Base-by-base conservation (phyloP, 1,284 basidiomycete species). In the Golubevia sp. region DNA sequence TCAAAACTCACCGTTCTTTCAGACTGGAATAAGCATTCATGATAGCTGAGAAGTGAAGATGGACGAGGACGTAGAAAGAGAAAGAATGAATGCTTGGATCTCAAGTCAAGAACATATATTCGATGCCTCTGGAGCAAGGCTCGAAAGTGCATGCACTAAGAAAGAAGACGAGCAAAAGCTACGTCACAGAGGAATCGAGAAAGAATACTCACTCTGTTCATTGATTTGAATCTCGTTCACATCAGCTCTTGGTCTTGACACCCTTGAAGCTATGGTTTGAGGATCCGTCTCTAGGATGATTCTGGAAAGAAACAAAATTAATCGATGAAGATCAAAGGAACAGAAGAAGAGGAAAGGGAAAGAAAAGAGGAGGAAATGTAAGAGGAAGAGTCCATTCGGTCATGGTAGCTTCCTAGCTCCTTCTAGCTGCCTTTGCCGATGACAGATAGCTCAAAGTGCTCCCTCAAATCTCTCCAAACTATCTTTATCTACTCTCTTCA, bases 231-330 rank as follows among this genome's bases (percentile, higher is more conserved):
- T 97, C 78, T 98, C 95, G 49, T 92, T 92, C n/a, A 85, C 91
- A 84, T 99, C 97, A 20, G 95, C 91, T 76, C 90, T 90, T 55
- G 97, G 93, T 71, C 95, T 87, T 71, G 93, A 96, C 55, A 99
- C 97, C 63, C 97, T 87, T 38, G 94, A 94, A 0, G 95, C 94
- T 78, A 99, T 97, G 8, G 95, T 93, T 0, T 92, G 90, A 3
- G 94, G 88, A 85, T 99, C 97, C 0, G 95, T 99, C 85, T 99
- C 96, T 55, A 99, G 91, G 73, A 99, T 96, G 84, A 99, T 92
- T 51, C 96, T 97, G 79, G 15, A 49, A 21, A 18, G 34, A 13
- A 23, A 25, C 7, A 51, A 20, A 30, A 30, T 24, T 52, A 20
- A 52, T 49, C 13, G 44, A 62, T 8, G 64, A 25, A 44, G 30